phyloP scores from a whole-genome alignment of 2,329 filamentous ascomycete genomes.

The Parascedosporium putredinis region DNA sequence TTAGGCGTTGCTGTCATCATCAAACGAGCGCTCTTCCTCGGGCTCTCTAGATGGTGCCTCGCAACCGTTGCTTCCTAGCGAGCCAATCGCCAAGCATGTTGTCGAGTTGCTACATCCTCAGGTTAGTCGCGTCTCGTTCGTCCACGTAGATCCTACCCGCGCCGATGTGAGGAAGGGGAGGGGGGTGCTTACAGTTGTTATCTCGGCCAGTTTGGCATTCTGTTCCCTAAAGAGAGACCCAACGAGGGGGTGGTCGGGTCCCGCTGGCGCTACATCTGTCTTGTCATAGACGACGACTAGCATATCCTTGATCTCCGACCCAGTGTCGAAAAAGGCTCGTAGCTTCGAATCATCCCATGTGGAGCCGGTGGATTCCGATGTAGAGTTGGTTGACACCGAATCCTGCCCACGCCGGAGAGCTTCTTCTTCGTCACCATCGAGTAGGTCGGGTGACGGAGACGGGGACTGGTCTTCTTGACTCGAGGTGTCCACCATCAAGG shows the following conservation, averaged over 20 bases:
- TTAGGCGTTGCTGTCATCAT: not conserved
- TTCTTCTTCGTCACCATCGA: conserved; percentile 33
- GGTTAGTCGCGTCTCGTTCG: not conserved
- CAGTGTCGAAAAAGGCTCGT: conserved; percentile 79
- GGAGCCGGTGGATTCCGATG: conserved; percentile 31
- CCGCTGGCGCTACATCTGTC: conserved; percentile 66
- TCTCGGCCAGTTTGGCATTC: conserved; percentile 73
- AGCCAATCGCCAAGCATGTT: conserved; percentile 77
- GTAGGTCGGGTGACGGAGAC: conserved; percentile 53
- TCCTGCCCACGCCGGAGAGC: conserved; percentile 31
- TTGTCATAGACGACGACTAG: conserved; percentile 90
- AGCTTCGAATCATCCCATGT: conserved; percentile 83
- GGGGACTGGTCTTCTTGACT: conserved; percentile 58
- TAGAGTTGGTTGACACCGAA: conserved; percentile 31
- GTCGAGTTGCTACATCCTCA: conserved; percentile 58
- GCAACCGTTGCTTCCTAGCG: conserved; percentile 54
- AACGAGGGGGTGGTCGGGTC: conserved; percentile 77
- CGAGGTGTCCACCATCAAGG: conserved; percentile 59
- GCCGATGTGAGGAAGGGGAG: too few relatives aligned
- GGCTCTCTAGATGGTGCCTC: conserved; percentile 33
- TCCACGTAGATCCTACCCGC: not conserved
- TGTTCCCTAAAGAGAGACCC: conserved; percentile 75
- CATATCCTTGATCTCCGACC: conserved; percentile 76
- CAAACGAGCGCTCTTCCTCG: not conserved
- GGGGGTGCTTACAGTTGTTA: conserved; percentile 62